These are phyloP conservation scores for Calonectria henricotiae DNA, from an alignment of 2,329 filamentous ascomycete genomes.

Conservation along the genomic window DNA sequence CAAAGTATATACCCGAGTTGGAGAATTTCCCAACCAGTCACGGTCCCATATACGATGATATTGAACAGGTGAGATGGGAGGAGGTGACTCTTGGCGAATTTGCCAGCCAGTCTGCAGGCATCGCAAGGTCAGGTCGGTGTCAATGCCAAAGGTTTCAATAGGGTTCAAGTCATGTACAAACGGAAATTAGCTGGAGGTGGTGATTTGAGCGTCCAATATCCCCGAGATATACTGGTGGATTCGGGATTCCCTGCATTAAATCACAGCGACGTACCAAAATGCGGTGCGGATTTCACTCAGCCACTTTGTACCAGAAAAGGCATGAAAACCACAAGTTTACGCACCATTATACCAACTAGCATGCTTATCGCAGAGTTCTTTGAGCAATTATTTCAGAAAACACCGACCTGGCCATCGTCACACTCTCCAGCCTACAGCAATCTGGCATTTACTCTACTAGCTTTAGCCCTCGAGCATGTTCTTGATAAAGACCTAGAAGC, in stretches of 20 bases:
- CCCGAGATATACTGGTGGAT: not conserved
- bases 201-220: no score
- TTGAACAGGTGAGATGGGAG: not conserved
- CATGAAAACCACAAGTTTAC: not conserved
- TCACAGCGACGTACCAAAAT: not conserved
- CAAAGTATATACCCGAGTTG: not conserved
- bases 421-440: slow-evolving; percentile 3
- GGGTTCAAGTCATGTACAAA: no score
- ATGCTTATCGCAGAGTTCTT: not conserved
- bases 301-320: not conserved
- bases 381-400: not conserved
- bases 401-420: not conserved
- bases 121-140: not conserved
- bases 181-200: no score
- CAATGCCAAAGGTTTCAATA: no score
- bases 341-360: not conserved
- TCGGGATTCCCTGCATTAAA: not conserved
- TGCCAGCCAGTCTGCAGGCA: not conserved
- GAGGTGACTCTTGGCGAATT: not conserved
- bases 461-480: not conserved
- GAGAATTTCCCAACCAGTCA: not conserved
- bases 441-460: not conserved
- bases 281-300: not conserved
- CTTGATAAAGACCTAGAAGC: not conserved
- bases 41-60: not conserved